These are phyloP conservation scores for Pseudocercospora eumusae DNA, from an alignment of 2,329 filamentous ascomycete species.

Conservation along the genomic window DNA sequence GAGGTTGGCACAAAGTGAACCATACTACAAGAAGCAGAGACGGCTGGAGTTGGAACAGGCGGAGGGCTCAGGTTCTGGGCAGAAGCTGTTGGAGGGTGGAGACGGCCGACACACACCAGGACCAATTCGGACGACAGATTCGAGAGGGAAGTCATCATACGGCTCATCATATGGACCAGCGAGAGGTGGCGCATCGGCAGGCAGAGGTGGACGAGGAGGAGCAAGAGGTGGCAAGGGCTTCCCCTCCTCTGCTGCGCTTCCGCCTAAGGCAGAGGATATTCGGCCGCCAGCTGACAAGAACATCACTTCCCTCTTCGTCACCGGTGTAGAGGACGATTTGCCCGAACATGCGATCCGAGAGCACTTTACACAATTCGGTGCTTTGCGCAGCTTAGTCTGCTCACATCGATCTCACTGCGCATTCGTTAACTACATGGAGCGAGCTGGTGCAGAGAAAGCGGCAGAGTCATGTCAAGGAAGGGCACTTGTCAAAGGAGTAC, in stretches of 20 bases:
- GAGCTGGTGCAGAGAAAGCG: slow-evolving; percentile 81
- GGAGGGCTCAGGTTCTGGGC: slow-evolving; percentile 40
- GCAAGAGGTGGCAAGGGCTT: slow-evolving; percentile 60
- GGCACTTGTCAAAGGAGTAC: slow-evolving; percentile 87
- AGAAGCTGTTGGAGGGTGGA: slow-evolving; percentile 47
- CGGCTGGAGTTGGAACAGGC: slow-evolving; percentile 56
- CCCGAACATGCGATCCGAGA: slow-evolving; percentile 88
- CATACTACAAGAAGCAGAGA: slow-evolving; percentile 88
- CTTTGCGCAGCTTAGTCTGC: slow-evolving; percentile 89
- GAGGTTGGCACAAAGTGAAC: slow-evolving; percentile 84
- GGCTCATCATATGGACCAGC: slow-evolving; percentile 35
- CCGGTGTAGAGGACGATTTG: slow-evolving; percentile 92
- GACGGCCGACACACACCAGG: slow-evolving; percentile 55
- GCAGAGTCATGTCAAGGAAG: slow-evolving; percentile 82
- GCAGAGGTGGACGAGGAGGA: slow-evolving; percentile 43
- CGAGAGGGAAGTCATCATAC: slow-evolving; percentile 40
- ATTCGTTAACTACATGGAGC: slow-evolving; percentile 89
- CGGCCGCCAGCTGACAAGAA: slow-evolving; percentile 78
- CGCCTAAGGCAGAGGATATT: slow-evolving; percentile 82
- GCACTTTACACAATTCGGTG: slow-evolving; percentile 85
- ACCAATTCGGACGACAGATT: slow-evolving; percentile 74
- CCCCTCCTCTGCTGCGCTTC: slow-evolving; percentile 70
- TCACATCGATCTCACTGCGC: slow-evolving; percentile 97
- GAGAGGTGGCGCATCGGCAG: slow-evolving; percentile 22
- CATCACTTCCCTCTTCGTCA: slow-evolving; percentile 91